Percentiles rank a stretch among this genome's conserved stretches.
phyloP scores from a whole-genome alignment of 441 rosid genomes.

The Euphorbia celastroides region DNA sequence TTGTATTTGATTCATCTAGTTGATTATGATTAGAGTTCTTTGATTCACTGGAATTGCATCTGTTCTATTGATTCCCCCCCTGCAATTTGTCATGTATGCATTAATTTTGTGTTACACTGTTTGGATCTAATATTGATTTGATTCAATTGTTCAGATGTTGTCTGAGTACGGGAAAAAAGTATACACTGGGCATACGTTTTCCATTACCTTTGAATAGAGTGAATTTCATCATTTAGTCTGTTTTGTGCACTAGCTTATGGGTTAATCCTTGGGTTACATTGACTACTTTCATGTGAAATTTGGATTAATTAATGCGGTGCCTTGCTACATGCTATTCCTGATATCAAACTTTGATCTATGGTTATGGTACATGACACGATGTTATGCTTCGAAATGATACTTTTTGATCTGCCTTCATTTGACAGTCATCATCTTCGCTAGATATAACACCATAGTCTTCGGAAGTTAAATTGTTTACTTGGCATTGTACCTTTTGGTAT shows the following conservation, averaged over 20 bases:
- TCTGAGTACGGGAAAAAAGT: neutral
- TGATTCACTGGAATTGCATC: neutral
- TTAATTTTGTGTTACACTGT: neutral
- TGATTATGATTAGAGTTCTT: neutral
- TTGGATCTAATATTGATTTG: neutral
- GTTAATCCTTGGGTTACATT: conserved; percentile 1
- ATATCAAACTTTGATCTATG: neutral
- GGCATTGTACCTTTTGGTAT: neutral
- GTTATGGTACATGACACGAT: neutral
- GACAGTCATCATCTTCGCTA: neutral
- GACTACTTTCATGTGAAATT: neutral
- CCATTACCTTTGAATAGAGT: neutral
- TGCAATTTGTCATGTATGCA: no score
- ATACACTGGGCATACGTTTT: neutral
- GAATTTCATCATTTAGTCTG: neutral
- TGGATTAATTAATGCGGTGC: neutral
- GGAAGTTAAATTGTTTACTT: neutral
- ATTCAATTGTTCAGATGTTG: neutral
- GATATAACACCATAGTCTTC: neutral
- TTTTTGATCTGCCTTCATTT: neutral
- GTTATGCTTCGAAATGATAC: neutral
- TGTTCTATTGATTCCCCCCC: no score
- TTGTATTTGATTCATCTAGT: neutral
- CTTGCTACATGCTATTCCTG: neutral
- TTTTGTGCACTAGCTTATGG: neutral